Percentiles rank a stretch among this genome's conserved stretches.
Conservation (phyloP, 306 rosid species). For the Gastrolobium villosum region DNA sequence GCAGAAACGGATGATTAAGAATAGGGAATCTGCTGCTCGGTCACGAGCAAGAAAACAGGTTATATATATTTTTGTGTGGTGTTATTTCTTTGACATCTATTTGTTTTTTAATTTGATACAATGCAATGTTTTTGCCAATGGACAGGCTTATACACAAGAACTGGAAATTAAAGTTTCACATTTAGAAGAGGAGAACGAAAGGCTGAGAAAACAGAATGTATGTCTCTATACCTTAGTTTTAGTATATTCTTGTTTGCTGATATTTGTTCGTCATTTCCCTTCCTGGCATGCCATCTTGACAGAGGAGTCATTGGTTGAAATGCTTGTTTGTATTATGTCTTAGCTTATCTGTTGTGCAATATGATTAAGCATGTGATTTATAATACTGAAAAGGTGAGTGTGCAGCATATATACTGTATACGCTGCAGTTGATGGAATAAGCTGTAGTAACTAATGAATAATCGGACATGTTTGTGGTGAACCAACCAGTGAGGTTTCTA, state of each 20-base stretch:
- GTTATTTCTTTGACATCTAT: conserved; percentile 26
- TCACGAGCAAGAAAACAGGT: conserved; percentile 99
- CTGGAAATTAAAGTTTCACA: conserved; percentile 89
- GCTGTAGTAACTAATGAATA: neutral
- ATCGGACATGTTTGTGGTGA: neutral
- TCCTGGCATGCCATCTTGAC: neutral
- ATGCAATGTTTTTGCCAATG: conserved; percentile 40
- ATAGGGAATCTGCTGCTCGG: conserved; percentile 98
- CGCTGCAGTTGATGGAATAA: neutral
- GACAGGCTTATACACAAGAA: conserved; percentile 94
- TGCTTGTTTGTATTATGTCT: neutral
- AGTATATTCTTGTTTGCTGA: conserved; percentile 22
- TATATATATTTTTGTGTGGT: conserved; percentile 5
- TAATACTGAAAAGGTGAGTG: neutral
- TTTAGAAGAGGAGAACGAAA: conserved; percentile 93
- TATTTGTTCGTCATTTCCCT: conserved; percentile 22
- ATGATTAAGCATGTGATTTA: conserved; percentile 32
- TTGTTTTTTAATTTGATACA: conserved; percentile 3
- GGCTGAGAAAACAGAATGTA: conserved; percentile 86
- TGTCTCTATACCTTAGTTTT: conserved; percentile 46
- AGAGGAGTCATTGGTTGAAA: neutral
- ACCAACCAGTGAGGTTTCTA: neutral
- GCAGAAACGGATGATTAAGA: conserved; percentile 97
- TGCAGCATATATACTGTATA: neutral
- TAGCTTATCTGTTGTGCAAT: conserved; percentile 5